Conservation (phyloP, 2,329 filamentous ascomycete species). For the Colletotrichum somersetense region DNA sequence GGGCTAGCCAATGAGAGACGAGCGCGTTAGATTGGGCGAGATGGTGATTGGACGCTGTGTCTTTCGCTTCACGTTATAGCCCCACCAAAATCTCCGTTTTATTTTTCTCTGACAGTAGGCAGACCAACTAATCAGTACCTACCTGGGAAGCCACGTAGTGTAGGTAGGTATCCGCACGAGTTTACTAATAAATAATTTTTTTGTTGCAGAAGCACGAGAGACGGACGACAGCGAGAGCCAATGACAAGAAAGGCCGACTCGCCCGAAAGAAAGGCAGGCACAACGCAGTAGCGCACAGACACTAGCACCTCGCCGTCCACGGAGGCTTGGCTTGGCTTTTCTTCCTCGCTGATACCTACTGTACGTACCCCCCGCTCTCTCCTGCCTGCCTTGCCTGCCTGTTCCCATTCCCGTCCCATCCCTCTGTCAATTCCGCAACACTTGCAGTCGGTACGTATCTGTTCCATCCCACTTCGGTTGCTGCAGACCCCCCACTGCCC, state of each 20-base stretch:
- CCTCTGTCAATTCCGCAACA: conserved; percentile 25
- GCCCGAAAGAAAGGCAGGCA: conserved; percentile 20
- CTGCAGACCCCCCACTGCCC: conserved; percentile 37
- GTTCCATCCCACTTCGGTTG: conserved; percentile 30
- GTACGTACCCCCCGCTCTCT: conserved; percentile 18
- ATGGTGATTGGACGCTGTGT: conserved; percentile 21
- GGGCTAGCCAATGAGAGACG: conserved; percentile 22
- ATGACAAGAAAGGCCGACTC: conserved; percentile 30
- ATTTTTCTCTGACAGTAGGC: conserved; percentile 1
- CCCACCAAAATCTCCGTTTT: conserved; percentile 18
- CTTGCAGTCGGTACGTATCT: conserved; percentile 32
- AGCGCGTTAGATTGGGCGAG: conserved; percentile 13
- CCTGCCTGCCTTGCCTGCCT: not conserved
- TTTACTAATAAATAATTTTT: not conserved
- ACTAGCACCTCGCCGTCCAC: conserved; percentile 27
- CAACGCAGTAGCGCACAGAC: conserved; percentile 29
- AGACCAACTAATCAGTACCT: not conserved
- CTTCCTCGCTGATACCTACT: conserved; percentile 8
- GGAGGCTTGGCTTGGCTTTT: conserved; percentile 9
- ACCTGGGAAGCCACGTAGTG: too few species aligned
- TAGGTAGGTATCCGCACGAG: too few species aligned
- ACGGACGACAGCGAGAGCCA: not conserved
- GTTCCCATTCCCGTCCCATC: conserved; percentile 33
- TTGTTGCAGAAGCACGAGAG: not conserved
- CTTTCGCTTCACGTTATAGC: not conserved